A percentile compares a stretch with the other conserved stretches of the same genome.
These are phyloP conservation scores for Cornus kousa DNA, from an alignment of 148 eudicot species.

Conservation along the genomic window DNA sequence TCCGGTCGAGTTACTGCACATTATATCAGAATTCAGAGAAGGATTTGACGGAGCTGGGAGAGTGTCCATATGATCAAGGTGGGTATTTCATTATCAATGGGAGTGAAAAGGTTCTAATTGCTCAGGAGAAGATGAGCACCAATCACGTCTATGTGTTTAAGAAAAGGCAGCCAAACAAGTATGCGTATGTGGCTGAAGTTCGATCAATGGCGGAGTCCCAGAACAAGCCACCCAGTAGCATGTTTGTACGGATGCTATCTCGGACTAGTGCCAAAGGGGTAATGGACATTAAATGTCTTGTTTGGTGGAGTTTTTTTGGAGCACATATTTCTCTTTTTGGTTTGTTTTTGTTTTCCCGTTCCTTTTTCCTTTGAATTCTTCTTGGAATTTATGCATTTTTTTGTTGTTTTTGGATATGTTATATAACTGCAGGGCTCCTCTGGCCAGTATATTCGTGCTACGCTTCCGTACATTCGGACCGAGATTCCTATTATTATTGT, in stretches of 20 bases:
- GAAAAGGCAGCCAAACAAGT: conserved; percentile 98
- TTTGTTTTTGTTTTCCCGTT: too few species aligned
- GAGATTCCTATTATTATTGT: conserved; percentile 95
- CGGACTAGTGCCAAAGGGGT: conserved; percentile 98
- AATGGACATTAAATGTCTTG: conserved; percentile 20
- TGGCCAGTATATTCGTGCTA: conserved; percentile 93
- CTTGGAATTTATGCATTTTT: neutral
- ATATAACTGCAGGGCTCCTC: conserved; percentile 77
- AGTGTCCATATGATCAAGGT: conserved; percentile 97
- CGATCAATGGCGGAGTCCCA: conserved; percentile 97
- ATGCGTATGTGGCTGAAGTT: conserved; percentile 92
- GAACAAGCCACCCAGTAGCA: conserved; percentile 93
- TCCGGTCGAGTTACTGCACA: conserved; percentile 96
- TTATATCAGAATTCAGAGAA: conserved; percentile 91
- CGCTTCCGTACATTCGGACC: conserved; percentile 86
- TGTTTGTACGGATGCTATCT: conserved; percentile 98
- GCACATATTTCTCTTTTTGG: neutral
- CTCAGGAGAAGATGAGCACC: conserved; percentile 99
- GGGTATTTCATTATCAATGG: conserved; percentile 99
- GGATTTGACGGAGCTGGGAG: conserved; percentile 98
- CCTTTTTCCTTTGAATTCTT: neutral
- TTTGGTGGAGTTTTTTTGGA: neutral
- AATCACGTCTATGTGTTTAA: conserved; percentile 97
- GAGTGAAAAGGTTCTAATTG: conserved; percentile 96
- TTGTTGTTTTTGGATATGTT: neutral